phyloP scores from a whole-genome alignment of 768 basidiomycete species.

The Mycena rebaudengoi region DNA sequence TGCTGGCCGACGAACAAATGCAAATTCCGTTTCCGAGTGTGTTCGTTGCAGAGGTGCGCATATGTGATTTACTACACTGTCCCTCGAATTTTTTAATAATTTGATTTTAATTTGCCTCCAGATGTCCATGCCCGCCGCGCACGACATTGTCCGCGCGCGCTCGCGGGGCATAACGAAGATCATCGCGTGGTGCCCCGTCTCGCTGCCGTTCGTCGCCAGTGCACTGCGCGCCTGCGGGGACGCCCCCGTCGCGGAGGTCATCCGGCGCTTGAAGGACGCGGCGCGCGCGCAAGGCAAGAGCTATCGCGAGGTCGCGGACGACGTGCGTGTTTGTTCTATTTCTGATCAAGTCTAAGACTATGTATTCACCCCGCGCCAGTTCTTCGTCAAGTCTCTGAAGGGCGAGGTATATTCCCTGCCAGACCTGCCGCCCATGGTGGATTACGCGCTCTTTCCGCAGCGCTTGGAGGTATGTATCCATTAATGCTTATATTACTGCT shows the following conservation, averaged over 20 bases:
- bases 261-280: neutral
- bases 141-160: neutral
- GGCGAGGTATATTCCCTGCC: neutral
- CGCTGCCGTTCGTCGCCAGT: neutral
- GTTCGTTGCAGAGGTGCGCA: neutral
- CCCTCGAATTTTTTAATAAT: neutral
- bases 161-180: neutral
- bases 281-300: neutral
- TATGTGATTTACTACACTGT: neutral
- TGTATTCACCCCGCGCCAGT: neutral
- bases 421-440: neutral
- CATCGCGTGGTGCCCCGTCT: neutral
- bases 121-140: neutral
- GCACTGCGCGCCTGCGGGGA: neutral
- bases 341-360: neutral
- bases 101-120: too few species aligned
- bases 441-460: neutral
- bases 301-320: neutral
- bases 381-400: neutral
- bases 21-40: neutral
- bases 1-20: neutral
- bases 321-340: too few species aligned
- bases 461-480: neutral
- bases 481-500: too few species aligned
- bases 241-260: neutral